Base-by-base conservation (phyloP, 192 early-diverging fungal species). In the Coemansia sp. region DNA sequence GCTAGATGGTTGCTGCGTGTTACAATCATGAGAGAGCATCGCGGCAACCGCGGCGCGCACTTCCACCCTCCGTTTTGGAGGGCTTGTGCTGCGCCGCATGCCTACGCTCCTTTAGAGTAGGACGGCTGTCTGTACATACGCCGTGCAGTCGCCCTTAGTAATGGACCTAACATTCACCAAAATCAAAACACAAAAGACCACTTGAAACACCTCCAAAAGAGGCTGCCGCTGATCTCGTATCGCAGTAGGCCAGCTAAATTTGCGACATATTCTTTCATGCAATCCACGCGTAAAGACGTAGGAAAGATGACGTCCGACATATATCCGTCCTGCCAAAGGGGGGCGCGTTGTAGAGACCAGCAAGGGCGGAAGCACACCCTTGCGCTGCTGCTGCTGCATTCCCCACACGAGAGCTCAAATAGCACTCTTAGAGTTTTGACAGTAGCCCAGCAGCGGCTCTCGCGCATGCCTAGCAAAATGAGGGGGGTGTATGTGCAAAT, bases 21-120 rank as follows among this genome's bases (percentile, higher is more conserved):
- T 82, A 82, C 79, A 76, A 61, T 18, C 47, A 74, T 71, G 74
- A 64, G 35, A 82, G 74, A 82, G 61, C 52, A 70, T 70, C 35
- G 66, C 47, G 67, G 70, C 71, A 72, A 56, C 56, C 59, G 47
- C 26, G 36, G 64, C 56, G 57, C 61, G 52, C 60, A 50, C 72
- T 65, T 66, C 25, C 57, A 52, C 64, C 64, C 62, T 73, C 70
- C 73, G 79, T 82, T 73, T 68, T 82, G 79, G 79, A 70, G 74
- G 69, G 39, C 70, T 33, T 65, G 73, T 41, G 56, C 38, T 36
- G 35, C 39, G 36, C 61, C 48, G 79, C 76, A 52, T 69, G 66
- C 56, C 57, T 62, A 73, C 63, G 79, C 70, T 73, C 79, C 79
- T 82, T 63, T 76, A 63, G 79, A 82, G 79, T 82, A 78, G 76